Evolutionary conservation across 139 green algal genomes (phyloP), one percentile per base, ranked within the genome.

Genomic region (Chlorella sp.): DNA sequence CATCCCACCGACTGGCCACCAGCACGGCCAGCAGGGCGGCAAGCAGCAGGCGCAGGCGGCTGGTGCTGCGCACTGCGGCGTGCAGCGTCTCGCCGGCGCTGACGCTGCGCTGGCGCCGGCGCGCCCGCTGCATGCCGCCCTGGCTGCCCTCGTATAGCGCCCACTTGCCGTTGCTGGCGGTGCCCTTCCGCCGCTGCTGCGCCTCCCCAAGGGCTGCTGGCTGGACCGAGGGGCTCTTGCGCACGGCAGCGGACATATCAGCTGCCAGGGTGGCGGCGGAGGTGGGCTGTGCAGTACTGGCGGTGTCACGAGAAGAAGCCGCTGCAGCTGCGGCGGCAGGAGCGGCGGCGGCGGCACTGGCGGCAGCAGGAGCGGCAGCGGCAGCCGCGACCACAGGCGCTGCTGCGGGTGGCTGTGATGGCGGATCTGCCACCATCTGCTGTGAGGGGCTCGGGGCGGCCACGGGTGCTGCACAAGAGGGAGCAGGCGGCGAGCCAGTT

Each of bases 11-110:
- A 1, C 28, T 21, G 11, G 84, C 84, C 68, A 88, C 66, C 84
- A 88, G 84, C 39, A 88, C 21, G 16, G 84, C 84, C 84, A 88
- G 84, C 84, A 88, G 84, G 9, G 84, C 84, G 0, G 84, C 84
- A 26, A 88, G 39, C 66, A 68, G 21, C 68, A 88, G 40, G 84
- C 84, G 84, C 84, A 88, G 66, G 34, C 84, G 84, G 66, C 84
- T 48, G 39, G 84, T 88, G 84, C 84, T 76, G 36, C 57, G 84
- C 37, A 88, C 84, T 11, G 84, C 84, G 0, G 84, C 84, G 30
- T 48, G 77, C 39, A 88, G 84, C 37, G 84, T 88, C 84, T 88
- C 84, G 9, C 84, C 84, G 32, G 42, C 71, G 66, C 42, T 80
- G 15, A 88, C 84, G 37, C 42, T 75, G 16, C 84, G 64, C 39